Percentiles rank a stretch among this genome's conserved stretches.
phyloP scores from a whole-genome alignment of 106 monocot genomes.

The Apostasia shenzhenica region DNA sequence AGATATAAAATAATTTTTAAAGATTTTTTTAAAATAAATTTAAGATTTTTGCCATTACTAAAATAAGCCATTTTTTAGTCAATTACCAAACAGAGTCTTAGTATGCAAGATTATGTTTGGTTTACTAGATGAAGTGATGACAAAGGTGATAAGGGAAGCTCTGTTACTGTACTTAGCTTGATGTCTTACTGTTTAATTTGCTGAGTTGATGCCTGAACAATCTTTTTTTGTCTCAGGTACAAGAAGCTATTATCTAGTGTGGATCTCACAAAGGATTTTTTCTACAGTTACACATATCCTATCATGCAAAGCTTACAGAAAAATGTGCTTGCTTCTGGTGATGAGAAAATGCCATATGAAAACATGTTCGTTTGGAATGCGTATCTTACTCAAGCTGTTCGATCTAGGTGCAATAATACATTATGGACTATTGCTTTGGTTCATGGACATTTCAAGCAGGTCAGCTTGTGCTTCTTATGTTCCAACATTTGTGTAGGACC shows the following conservation, averaged over 20 bases:
- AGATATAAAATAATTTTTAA: too few relatives aligned
- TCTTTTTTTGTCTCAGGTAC: constrained; percentile 47
- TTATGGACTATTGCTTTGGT: constrained; percentile 92
- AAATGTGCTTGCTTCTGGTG: constrained; percentile 42
- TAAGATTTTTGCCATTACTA: too few relatives aligned
- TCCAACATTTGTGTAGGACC: not conserved
- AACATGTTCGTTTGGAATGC: constrained; percentile 98
- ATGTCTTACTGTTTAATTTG: not conserved
- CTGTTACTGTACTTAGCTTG: too few relatives aligned
- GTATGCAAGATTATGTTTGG: too few relatives aligned
- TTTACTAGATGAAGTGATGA: too few relatives aligned
- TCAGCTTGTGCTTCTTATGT: constrained; percentile 3
- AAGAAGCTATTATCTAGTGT: constrained; percentile 92
- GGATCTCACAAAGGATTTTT: constrained; percentile 97
- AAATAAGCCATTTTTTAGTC: too few relatives aligned
- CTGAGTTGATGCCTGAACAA: not conserved
- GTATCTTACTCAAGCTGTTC: constrained; percentile 79
- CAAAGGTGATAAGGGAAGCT: too few relatives aligned
- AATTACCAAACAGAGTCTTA: too few relatives aligned
- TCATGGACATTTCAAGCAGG: constrained; percentile 93
- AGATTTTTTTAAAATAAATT: too few relatives aligned
- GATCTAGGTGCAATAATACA: constrained; percentile 82
- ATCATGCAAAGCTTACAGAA: constrained; percentile 90
- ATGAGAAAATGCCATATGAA: constrained; percentile 69
- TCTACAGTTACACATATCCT: constrained; percentile 95